Base-by-base conservation (phyloP, 148 eudicot species). In the Spergularia marina region DNA sequence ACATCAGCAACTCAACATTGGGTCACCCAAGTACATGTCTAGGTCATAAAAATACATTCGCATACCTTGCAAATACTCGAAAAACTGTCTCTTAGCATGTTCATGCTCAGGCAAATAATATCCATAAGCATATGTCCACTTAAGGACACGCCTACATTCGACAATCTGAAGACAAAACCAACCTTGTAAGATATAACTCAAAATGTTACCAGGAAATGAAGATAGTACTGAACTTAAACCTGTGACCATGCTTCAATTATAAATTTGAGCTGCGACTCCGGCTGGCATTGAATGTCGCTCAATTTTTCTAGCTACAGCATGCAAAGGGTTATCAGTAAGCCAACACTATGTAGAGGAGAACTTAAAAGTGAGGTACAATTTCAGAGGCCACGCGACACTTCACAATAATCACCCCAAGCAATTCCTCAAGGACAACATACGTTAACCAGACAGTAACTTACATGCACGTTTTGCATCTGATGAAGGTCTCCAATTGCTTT, bases 81-180 rank as follows among this genome's bases (percentile, higher is more conserved):
- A 92, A 77, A 92, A 89, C 72, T 85, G 91, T 74, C 89, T 90
- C 83, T 87, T 92, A 39, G 87, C 91, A 68, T 76, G 87, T 81
- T 92, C 96, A 65, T 87, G 88, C 71, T 87, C 96, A 30, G 90
- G 88, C 73, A 92, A 80, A 84, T 92, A 92, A 84, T 80, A 92
- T 68, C 98, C 98, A 85, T 92, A 92, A 7, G 96, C 98, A 80
- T 92, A 92, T 49, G 98, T 92, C 98, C 98, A 92, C 73, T 92
- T 92, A 51, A 92, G 81, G 67, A 92, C 98, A 75, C 98, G 84
- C 72, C 98, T 89, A 74, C 98, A 92, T 86, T 92, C 98, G 71
- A 92, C 98, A 77, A 92, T 92, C 98, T 92, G 91, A 78, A 81
- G 67, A 9, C 74, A 87, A 71, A 70, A 65, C 6, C 65, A 64